Conservation (phyloP, 75 land plant genomes). For the Sequoia sempervirens region DNA sequence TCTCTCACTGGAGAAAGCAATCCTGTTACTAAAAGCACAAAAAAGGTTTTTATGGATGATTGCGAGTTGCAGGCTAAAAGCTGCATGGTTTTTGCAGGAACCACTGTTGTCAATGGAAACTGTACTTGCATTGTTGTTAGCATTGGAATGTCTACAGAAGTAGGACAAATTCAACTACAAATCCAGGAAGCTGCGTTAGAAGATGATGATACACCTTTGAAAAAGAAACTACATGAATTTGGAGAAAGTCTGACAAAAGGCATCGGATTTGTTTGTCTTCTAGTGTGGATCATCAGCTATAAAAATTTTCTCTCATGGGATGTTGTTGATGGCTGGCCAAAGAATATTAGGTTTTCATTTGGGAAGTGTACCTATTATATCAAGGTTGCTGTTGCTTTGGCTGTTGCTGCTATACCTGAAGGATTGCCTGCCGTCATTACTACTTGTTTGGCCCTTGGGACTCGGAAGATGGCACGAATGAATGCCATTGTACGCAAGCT, state of each 20-base stretch:
- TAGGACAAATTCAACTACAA: constrained; percentile 80
- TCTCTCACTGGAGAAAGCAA: constrained; percentile 82
- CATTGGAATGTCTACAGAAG: constrained; percentile 86
- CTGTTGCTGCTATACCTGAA: constrained; percentile 93
- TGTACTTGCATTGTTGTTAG: constrained; percentile 56
- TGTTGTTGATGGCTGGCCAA: constrained; percentile 55
- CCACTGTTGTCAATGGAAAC: constrained; percentile 76
- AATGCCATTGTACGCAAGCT: constrained; percentile 88
- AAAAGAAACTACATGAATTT: constrained; percentile 86
- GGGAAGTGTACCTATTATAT: constrained; percentile 85
- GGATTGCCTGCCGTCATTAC: constrained; percentile 93
- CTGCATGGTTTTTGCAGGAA: constrained; percentile 88
- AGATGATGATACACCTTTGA: constrained; percentile 76
- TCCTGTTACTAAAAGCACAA: constrained; percentile 57
- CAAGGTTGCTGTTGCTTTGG: constrained; percentile 82
- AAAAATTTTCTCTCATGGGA: constrained; percentile 77
- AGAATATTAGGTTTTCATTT: constrained; percentile 62
- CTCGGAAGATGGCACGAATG: constrained; percentile 87
- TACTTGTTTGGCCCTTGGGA: constrained; percentile 84
- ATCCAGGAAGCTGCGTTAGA: constrained; percentile 79
- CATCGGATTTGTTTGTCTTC: constrained; percentile 66
- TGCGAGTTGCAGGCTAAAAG: constrained; percentile 79
- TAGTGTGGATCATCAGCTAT: constrained; percentile 83
- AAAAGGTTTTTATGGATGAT: constrained; percentile 38
- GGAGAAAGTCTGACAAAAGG: constrained; percentile 55